phyloP scores from a whole-genome alignment of 1,284 basidiomycete genomes.

The Papiliotrema flavescens region DNA sequence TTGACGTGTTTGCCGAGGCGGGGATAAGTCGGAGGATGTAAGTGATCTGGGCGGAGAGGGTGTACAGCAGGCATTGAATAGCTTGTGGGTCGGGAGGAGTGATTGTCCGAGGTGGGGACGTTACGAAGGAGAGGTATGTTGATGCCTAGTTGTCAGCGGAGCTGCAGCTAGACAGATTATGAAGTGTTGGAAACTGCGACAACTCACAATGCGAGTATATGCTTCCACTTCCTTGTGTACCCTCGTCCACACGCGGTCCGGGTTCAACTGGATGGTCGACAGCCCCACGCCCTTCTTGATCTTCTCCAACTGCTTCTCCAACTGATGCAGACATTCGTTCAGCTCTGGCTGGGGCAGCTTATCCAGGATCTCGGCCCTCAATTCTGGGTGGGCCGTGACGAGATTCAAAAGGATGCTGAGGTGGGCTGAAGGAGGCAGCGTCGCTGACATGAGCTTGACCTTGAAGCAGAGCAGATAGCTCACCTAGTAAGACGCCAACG shows the following conservation, averaged over 20 bases:
- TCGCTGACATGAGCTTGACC: slow-evolving; percentile 16
- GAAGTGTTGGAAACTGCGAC: background rate
- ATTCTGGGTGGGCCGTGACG: slow-evolving; percentile 30
- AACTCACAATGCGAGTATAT: slow-evolving; percentile 33
- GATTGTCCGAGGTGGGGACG: slow-evolving; percentile 8
- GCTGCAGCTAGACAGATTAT: no score
- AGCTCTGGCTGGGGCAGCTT: slow-evolving; percentile 38
- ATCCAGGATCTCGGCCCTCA: slow-evolving; percentile 26
- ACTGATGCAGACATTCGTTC: slow-evolving; percentile 29
- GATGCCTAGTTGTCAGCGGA: slow-evolving; percentile 18
- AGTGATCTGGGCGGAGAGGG: slow-evolving; percentile 26
- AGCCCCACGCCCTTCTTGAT: slow-evolving; percentile 11
- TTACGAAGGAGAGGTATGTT: slow-evolving; percentile 41
- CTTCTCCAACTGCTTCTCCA: slow-evolving; percentile 24
- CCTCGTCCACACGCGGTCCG: slow-evolving; percentile 30
- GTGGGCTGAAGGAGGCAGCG: slow-evolving; percentile 38
- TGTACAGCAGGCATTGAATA: slow-evolving; percentile 32
- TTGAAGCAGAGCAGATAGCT: slow-evolving; percentile 8
- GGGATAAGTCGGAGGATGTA: slow-evolving; percentile 33
- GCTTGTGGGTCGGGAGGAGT: slow-evolving; percentile 21
- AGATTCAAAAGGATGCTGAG: slow-evolving; percentile 39
- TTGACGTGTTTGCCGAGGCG: slow-evolving; percentile 6
- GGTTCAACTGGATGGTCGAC: slow-evolving; percentile 1
- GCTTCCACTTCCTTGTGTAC: slow-evolving; percentile 21
- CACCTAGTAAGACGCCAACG: slow-evolving; percentile 41